phyloP scores from a whole-genome alignment of 2,329 filamentous ascomycete species.

The Chalaropsis thielavioides region DNA sequence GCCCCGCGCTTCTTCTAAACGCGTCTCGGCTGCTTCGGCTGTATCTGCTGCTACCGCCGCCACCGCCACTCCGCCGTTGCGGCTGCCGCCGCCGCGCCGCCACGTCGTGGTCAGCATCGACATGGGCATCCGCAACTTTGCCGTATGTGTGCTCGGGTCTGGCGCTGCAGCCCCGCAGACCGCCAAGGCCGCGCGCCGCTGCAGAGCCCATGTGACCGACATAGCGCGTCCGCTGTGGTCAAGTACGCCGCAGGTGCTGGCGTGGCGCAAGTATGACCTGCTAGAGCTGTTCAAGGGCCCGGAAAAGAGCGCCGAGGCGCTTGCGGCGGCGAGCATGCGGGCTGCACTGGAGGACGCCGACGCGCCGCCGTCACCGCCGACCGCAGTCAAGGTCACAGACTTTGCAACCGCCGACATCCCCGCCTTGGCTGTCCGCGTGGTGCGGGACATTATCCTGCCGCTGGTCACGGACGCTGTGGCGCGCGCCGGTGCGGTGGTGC shows the following conservation, averaged over 20 bases:
- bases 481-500: background rate
- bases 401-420: constrained; percentile 13
- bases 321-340: background rate
- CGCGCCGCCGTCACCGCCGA: background rate
- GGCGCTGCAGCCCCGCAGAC: background rate
- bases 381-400: background rate
- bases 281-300: background rate
- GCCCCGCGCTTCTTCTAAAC: background rate
- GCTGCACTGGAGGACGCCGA: background rate
- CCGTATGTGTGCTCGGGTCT: constrained; percentile 5
- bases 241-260: background rate
- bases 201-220: background rate
- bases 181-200: background rate
- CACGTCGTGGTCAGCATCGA: constrained; percentile 11
- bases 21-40: background rate
- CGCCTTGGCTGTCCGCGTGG: constrained; percentile 2
- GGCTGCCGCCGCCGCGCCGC: background rate
- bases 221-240: constrained; percentile 8
- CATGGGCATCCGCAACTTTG: constrained; percentile 16
- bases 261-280: constrained; percentile 12
- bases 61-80: background rate
- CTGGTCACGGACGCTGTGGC: background rate
- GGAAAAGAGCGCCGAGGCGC: background rate
- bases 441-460: constrained; percentile 10
- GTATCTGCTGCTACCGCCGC: too few species aligned